Base-by-base conservation (phyloP, 306 rosid genomes). In the Rosa chinensis region DNA sequence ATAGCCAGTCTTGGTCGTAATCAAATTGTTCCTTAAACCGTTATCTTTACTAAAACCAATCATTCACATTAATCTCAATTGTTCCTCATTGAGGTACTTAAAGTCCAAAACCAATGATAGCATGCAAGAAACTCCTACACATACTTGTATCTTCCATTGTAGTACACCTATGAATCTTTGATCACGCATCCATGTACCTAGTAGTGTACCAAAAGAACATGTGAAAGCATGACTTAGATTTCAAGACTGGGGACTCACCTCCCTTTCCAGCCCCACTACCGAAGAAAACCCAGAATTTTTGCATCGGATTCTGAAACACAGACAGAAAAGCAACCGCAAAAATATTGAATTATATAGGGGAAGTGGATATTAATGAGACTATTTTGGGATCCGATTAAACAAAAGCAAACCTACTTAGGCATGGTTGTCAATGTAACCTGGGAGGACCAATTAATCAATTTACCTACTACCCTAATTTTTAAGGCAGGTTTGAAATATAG, bases 241-340 rank as follows among this genome's bases (percentile, higher is more conserved):
- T 16, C 35, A 45, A 40, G 84, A 37, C 7, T 25, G n/a, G 59
- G 25, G 81, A 66, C 21, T 5, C 5, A 52, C 23, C 5, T 76
- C 67, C 67, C 87, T 88, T 86, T 83, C 53, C 17, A 89, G 82
- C 63, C 92, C 95, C 91, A 87, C 89, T 87, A 83, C 79, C 76
- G 83, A 78, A 66, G 83, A 88, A 87, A 81, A 68, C 72, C 80
- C 76, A 58, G 75, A 87, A 82, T 70, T 75, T 83, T 25, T 70
- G 84, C 97, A 78, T 88, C 70, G 87, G 90, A 80, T 86, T 86
- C 87, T 80, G 83, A 71, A 73, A 84, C 43, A 2, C 63, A 64
- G 56, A 25, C 35, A 25, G 23, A 37, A 39, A 50, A 6, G 17
- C 49, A 50, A 52, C n/a, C 25, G n/a, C 5, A 8, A 7, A 8